These are phyloP conservation scores for Daucus carota DNA, from an alignment of 129 eudicot species.

Conservation along the genomic window DH1_v3.0 NC_030388.2:32329001-32329500, in stretches of 20 bases:
- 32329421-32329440: slow-evolving; percentile 10
- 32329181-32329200: neutral
- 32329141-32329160: neutral
- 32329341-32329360: slow-evolving; percentile 93
- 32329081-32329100: neutral
- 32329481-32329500: neutral
- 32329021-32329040: neutral
- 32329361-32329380: slow-evolving; percentile 65
- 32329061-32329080: neutral
- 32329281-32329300: slow-evolving; percentile 79
- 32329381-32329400: slow-evolving; percentile 94
- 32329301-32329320: slow-evolving; percentile 78
- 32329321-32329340: slow-evolving; percentile 95
- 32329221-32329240: neutral
- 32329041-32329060: neutral
- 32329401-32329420: slow-evolving; percentile 96
- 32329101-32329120: neutral
- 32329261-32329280: slow-evolving; percentile 90
- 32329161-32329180: neutral
- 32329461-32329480: neutral
- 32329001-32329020: slow-evolving; percentile 8
- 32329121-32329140: neutral
- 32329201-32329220: neutral
- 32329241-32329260: neutral
- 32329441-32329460: neutral